These are phyloP conservation scores for Collybia sp. DNA, from an alignment of 768 basidiomycete genomes.

Conservation along the genomic window DNA sequence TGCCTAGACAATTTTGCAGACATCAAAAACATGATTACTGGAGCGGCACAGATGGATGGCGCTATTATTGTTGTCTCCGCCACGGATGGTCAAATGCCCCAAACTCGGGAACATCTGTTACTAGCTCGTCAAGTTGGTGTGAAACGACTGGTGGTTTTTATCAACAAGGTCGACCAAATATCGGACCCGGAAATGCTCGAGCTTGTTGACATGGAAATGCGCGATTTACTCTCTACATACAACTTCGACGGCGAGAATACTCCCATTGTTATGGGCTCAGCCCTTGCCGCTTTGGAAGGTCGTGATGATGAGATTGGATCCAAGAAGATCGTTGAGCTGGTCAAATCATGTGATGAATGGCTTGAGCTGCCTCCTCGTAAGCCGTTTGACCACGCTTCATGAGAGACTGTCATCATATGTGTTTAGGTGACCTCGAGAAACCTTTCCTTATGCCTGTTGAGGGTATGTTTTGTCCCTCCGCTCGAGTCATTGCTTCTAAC, in stretches of 20 bases:
- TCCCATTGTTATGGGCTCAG: conserved; percentile 97
- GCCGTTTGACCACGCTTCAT: conserved; percentile 18
- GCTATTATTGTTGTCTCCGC: conserved; percentile 97
- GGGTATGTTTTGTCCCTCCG: conserved; percentile 35
- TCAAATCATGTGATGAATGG: conserved; percentile 90
- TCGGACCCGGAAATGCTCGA: conserved; percentile 98
- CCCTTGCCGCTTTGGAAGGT: conserved; percentile 90
- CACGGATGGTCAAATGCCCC: conserved; percentile 99
- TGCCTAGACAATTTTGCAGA: conserved; percentile 37
- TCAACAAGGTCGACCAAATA: conserved; percentile 98
- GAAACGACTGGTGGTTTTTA: conserved; percentile 96
- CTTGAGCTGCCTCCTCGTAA: conserved; percentile 87
- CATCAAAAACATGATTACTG: conserved; percentile 99
- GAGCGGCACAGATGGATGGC: conserved; percentile 97
- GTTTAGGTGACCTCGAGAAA: conserved; percentile 88
- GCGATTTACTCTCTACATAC: conserved; percentile 87
- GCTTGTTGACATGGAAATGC: conserved; percentile 99
- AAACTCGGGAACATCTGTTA: conserved; percentile 96
- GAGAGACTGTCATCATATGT: not conserved
- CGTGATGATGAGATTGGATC: conserved; percentile 76
- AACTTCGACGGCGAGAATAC: conserved; percentile 97
- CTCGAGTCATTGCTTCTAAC: not conserved
- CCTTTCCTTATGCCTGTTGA: conserved; percentile 96
- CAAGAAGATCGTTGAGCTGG: conserved; percentile 75
- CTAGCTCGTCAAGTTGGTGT: conserved; percentile 98